Evolutionary conservation across 139 green algal species (phyloP), one percentile per base, ranked within the genome.

Genomic region (Diplosphaera chodatii): DNA sequence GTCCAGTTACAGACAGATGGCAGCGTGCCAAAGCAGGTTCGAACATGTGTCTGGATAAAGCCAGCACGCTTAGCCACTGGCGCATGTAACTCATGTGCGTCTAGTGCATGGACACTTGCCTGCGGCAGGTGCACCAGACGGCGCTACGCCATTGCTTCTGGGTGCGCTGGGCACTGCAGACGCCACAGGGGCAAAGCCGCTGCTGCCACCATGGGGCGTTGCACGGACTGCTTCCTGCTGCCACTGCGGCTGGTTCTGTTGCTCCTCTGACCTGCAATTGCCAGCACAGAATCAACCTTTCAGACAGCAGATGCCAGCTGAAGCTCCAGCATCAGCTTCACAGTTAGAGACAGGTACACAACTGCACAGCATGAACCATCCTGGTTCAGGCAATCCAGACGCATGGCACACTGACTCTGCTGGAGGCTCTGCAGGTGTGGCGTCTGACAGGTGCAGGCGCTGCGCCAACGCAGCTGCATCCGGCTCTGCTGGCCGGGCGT

Each of bases 171-270:
- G 41, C 13, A 34, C 34, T 20, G 67, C 66, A 5, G 74, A 40
- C 15, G 29, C 59, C 3, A 63, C 74, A 63, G 63, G 67, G 18
- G 74, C 29, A 62, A 70, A 74, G 31, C 74, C 67, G 62, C 74
- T 78, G 59, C 67, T 63, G 25, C 37, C 27, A n/a, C n/a, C n/a
- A n/a, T n/a, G n/a, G n/a, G 8, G 65, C 56, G 5, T n/a, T 33
- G 30, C 31, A 33, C 63, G 33, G 28, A 37, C 16, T 8, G 59
- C 59, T 33, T 40, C 65, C 33, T 31, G 65, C 33, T 22, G 13
- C 3, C 10, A 10, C 8, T 48, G 37, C 37, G 6, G 37, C 37
- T 48, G n/a, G n/a, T n/a, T n/a, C n/a, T n/a, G n/a, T n/a, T n/a
- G n/a, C n/a, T n/a, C n/a, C n/a, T 73, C n/a, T 29, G 5, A n/a